These are phyloP conservation scores for Prunella vulgaris DNA, from an alignment of 257 asterid species.

Conservation along the genomic window DNA sequence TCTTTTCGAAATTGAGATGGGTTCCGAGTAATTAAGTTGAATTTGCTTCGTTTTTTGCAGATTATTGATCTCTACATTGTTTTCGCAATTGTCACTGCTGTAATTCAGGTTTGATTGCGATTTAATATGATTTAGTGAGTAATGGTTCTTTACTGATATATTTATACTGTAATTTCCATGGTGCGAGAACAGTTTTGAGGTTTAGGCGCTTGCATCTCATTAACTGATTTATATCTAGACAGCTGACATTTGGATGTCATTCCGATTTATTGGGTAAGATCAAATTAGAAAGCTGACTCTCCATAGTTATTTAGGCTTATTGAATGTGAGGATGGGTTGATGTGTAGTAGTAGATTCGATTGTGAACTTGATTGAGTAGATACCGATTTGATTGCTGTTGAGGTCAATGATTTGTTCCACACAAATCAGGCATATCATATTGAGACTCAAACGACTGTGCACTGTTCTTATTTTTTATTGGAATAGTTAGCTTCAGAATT, in stretches of 20 bases:
- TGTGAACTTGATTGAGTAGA: too few species aligned
- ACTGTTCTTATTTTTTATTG: conserved; percentile 3
- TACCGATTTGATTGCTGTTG: too few species aligned
- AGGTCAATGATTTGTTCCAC: neutral
- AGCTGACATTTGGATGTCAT: neutral
- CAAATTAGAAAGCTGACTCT: neutral
- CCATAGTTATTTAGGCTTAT: neutral
- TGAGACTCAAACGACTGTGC: neutral
- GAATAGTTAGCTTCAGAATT: neutral
- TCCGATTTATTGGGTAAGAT: neutral
- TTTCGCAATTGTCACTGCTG: conserved; percentile 62
- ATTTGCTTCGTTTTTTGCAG: conserved; percentile 29
- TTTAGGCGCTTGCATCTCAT: neutral
- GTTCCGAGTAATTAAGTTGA: neutral
- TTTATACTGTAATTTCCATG: too few species aligned
- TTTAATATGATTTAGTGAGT: neutral
- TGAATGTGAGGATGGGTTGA: neutral
- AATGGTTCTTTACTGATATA: neutral
- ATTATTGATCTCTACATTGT: conserved; percentile 73
- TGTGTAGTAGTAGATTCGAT: too few species aligned
- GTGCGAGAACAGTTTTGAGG: neutral
- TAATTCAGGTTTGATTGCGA: conserved; percentile 53
- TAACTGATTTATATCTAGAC: neutral
- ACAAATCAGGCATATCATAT: neutral
- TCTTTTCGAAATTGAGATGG: neutral